These are phyloP conservation scores for Colletotrichum siamense DNA, from an alignment of 2,329 filamentous ascomycete genomes.

Conservation along the genomic window DNA sequence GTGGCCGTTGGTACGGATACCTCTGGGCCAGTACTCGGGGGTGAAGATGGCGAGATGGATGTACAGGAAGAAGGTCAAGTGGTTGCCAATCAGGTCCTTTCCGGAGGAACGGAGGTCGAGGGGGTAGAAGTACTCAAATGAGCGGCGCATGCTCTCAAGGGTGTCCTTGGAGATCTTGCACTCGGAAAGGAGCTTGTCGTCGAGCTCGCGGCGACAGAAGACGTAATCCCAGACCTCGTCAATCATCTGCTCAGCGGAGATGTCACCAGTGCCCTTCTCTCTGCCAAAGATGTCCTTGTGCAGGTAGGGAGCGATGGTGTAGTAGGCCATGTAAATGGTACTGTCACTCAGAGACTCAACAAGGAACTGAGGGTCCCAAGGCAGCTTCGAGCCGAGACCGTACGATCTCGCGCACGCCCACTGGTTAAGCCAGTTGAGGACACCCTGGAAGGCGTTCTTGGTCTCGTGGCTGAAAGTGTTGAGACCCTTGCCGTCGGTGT, in stretches of 20 bases:
- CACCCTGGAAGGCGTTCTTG: slow-evolving; percentile 81
- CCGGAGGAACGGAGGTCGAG: slow-evolving; percentile 87
- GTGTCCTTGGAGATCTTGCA: slow-evolving; percentile 77
- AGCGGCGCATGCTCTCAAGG: slow-evolving; percentile 81
- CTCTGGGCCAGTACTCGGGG: slow-evolving; percentile 85
- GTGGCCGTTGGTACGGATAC: slow-evolving; percentile 90
- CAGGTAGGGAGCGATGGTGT: slow-evolving; percentile 69
- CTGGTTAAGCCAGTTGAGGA: slow-evolving; percentile 90
- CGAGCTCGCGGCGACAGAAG: slow-evolving; percentile 77
- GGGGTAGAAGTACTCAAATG: slow-evolving; percentile 98
- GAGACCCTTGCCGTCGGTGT: slow-evolving; percentile 69
- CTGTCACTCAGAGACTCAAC: slow-evolving; percentile 93
- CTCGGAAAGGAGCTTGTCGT: slow-evolving; percentile 66
- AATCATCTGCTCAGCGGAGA: slow-evolving; percentile 85
- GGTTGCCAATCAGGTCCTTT: slow-evolving; percentile 93
- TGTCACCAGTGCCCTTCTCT: slow-evolving; percentile 68
- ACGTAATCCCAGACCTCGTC: slow-evolving; percentile 98
- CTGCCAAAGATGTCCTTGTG: slow-evolving; percentile 89
- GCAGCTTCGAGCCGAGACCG: slow-evolving; percentile 90
- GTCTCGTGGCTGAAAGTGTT: slow-evolving; percentile 83
- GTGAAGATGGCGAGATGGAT: slow-evolving; percentile 91
- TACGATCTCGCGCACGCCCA: slow-evolving; percentile 95
- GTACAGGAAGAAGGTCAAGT: slow-evolving; percentile 89
- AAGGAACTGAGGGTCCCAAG: slow-evolving; percentile 90
- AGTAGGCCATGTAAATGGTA: slow-evolving; percentile 90